Base-by-base conservation (phyloP, 2,329 filamentous ascomycete species). In the Fusarium pininemorale region DNA sequence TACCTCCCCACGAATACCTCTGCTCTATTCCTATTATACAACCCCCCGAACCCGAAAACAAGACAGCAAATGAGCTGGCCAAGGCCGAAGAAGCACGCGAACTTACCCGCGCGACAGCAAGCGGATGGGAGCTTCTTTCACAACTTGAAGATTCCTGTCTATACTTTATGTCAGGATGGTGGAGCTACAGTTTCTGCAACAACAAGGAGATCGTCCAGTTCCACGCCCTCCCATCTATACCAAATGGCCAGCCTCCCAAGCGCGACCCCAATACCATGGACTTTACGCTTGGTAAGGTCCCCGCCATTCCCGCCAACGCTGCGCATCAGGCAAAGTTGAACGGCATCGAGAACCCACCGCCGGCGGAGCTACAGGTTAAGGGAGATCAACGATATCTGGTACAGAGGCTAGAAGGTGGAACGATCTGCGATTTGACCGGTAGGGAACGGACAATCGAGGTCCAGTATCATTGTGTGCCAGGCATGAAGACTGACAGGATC, bases 121-220 rank as follows among this genome's bases (percentile, higher is more conserved):
- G 91, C 55, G 95, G 95, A 11, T 93, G 94, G 88, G 93, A 96
- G 78, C 87, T 98, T 28, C 85, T 98, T 57, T 89, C 90, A 73
- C 90, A 91, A 32, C 92, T 98, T 82, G 90, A 96, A 64, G 89
- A 95, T 60, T 93, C 91, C 7, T 98, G 95, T 82, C 89, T 98
- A 72, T 97, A 96, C 84, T 90, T 87, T 73, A 85, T 95, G 74
- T 93, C 91, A 2, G 95, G 95, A 0, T 98, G 95, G 95, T 98
- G 95, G 95, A 96, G 93, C 79, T 98, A 98, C 83, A 93, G 92
- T 77, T 98, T 98, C 82, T 98, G 95, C 86, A 96, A 97, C 84
- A 94, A 94, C 80, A 89, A 92, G 70, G 91, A 96, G 72, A 92
- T 98, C 70, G 93, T 94, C 78, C 95, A 98, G 82, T 98, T 97